Conservation (phyloP, 2,329 filamentous ascomycete genomes). For the Pochonia chlamydosporia region DNA sequence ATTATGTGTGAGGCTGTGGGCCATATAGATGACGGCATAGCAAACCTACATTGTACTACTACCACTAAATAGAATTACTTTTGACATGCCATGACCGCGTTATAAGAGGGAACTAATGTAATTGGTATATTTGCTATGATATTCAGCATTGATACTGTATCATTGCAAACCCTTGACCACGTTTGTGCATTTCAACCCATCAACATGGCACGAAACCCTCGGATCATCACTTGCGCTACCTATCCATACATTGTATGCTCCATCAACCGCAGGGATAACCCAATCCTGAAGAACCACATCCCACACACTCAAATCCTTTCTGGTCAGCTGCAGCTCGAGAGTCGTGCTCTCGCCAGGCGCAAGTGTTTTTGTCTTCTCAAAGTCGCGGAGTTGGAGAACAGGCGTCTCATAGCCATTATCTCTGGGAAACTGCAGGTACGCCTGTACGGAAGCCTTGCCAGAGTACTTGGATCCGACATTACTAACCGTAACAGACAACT, state of each 20-base stretch:
- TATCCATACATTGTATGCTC: slow-evolving; percentile 33
- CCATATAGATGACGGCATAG: too few relatives aligned
- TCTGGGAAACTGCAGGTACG: slow-evolving; percentile 38
- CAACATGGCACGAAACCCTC: slow-evolving; percentile 21
- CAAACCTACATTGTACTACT: background rate
- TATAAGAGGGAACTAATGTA: too few relatives aligned
- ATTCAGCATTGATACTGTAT: background rate
- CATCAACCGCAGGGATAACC: slow-evolving; percentile 40
- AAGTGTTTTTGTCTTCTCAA: slow-evolving; percentile 58
- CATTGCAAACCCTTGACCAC: background rate
- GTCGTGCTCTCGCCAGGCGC: slow-evolving; percentile 44
- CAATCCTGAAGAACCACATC: slow-evolving; percentile 63
- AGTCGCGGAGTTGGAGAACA: slow-evolving; percentile 61
- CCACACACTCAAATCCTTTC: slow-evolving; percentile 71
- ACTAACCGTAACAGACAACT: slow-evolving; percentile 37
- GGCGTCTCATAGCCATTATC: slow-evolving; percentile 53
- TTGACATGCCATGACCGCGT: too few relatives aligned
- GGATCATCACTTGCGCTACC: slow-evolving; percentile 32
- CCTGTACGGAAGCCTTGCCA: slow-evolving; percentile 41
- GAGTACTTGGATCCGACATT: slow-evolving; percentile 42
- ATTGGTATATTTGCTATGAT: too few relatives aligned
- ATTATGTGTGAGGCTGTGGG: background rate
- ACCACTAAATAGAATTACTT: too few relatives aligned
- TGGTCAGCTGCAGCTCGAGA: slow-evolving; percentile 54
- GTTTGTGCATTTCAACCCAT: slow-evolving; percentile 22